phyloP scores from a whole-genome alignment of 306 rosid species.

The Ochetophila trinervis region DNA sequence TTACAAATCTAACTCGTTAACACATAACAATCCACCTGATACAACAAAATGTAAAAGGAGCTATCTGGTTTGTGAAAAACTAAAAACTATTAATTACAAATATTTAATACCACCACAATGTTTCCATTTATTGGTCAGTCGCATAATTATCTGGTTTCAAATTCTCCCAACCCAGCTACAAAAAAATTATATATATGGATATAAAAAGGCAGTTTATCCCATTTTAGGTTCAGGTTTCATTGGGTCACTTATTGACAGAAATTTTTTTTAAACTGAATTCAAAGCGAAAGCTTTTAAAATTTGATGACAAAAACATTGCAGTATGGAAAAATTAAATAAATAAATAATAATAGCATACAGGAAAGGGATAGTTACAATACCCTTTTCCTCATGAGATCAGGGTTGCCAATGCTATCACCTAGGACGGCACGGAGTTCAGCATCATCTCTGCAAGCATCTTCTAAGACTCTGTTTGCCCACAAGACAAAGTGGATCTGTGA shows the following conservation, averaged over 20 bases:
- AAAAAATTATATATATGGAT: no score
- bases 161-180: no score
- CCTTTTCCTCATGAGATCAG: conserved; percentile 79
- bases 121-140: no score
- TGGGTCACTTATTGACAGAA: no score
- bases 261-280: no score
- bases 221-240: no score
- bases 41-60: not conserved
- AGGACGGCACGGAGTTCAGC: conserved; percentile 77
- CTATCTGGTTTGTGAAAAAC: not conserved
- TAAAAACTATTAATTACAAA: no score
- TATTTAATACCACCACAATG: no score
- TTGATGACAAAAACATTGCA: not conserved
- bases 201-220: no score
- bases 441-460: conserved; percentile 81
- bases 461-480: conserved; percentile 45
- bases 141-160: no score
- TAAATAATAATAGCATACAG: not conserved
- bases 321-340: not conserved
- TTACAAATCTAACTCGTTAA: conserved; percentile 9
- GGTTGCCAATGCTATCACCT: conserved; percentile 87
- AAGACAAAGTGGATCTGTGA: not conserved
- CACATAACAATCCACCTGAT: not conserved
- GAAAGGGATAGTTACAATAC: conserved; percentile 20
- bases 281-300: not conserved